Evolutionary conservation across 2,329 filamentous ascomycete genomes (phyloP), one percentile per base, ranked within the genome.

Genomic region (Pseudohalonectria lignicola): DNA sequence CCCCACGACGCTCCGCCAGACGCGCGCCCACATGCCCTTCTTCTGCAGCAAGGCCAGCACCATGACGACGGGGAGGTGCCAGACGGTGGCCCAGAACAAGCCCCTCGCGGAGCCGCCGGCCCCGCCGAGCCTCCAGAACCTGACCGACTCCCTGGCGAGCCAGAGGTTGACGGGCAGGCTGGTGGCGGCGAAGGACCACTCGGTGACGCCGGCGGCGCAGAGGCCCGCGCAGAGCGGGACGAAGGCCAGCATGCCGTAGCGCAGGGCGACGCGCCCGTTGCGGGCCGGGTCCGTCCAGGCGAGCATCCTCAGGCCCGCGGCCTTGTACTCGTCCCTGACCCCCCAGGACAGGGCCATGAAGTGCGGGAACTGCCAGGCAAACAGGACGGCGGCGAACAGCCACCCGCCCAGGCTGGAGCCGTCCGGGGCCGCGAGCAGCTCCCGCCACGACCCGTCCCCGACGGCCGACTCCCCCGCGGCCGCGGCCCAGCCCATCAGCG

Each of bases 311-410:
- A 81, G 70, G 8, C 76, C 78, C 0, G 74, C 78, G 10, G 64
- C 67, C 46, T 79, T 81, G 67, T 98, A 98, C 57, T 98, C 92
- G 8, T 93, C 80, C 16, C 86, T 73, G 43, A 96, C 94, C 4
- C 76, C 69, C 75, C 90, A 93, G 34, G 84, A 88, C 17, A 98
- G 69, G 1, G 88, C 82, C 71, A 95, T 96, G 66, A 98, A 98
- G 62, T 98, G 92, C 3, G 92, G 87, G 54, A 98, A 96, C 55
- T 98, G 90, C 92, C 92, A 98, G 11, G 87, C 82, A 48, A 94
- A 94, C 5, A 98, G 67, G 6, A 96, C 63, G 0, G 72, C 77
- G 1, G 86, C 90, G 12, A 95, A 66, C 1, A 96, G 64, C 92
- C 92, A 98, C 4, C 90, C 92, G 5, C 92, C 92, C 10, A 78